A percentile compares a stretch with the other conserved stretches of the same genome.
phyloP scores from a whole-genome alignment of 2,329 filamentous ascomycete genomes.

The Apiospora malaysiana region DNA sequence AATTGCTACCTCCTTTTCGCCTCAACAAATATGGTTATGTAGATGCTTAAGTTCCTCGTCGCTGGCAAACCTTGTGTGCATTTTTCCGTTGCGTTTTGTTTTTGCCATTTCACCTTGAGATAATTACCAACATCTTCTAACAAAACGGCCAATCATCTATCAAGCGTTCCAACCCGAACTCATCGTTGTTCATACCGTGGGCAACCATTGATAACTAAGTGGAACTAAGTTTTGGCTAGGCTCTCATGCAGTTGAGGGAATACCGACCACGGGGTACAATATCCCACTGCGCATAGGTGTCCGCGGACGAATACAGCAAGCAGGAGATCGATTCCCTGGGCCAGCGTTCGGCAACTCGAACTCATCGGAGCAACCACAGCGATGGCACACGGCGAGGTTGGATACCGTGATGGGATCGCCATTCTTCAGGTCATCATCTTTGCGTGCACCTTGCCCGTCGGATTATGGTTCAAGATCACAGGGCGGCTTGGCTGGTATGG shows the following conservation, averaged over 20 bases:
- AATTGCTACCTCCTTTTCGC: slow-evolving; percentile 1
- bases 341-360: neutral
- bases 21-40: neutral
- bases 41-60: neutral
- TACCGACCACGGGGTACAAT: neutral
- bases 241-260: neutral
- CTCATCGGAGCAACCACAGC: neutral
- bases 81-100: neutral
- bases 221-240: neutral
- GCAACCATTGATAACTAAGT: neutral
- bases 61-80: neutral
- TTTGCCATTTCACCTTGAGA: neutral
- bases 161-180: neutral
- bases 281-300: neutral
- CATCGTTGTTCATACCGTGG: neutral
- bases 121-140: too few species aligned
- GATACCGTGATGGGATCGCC: slow-evolving; percentile 12
- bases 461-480: slow-evolving; percentile 10
- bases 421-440: slow-evolving; percentile 16
- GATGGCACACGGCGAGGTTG: neutral
- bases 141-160: too few species aligned
- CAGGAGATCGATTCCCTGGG: too few species aligned
- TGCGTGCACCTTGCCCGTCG: neutral
- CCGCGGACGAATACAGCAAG: too few species aligned
- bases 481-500: slow-evolving; percentile 15